Evolutionary conservation across 257 asterid genomes (phyloP), one percentile per base, ranked within the genome.

Genomic region (Salvia hispanica): DNA sequence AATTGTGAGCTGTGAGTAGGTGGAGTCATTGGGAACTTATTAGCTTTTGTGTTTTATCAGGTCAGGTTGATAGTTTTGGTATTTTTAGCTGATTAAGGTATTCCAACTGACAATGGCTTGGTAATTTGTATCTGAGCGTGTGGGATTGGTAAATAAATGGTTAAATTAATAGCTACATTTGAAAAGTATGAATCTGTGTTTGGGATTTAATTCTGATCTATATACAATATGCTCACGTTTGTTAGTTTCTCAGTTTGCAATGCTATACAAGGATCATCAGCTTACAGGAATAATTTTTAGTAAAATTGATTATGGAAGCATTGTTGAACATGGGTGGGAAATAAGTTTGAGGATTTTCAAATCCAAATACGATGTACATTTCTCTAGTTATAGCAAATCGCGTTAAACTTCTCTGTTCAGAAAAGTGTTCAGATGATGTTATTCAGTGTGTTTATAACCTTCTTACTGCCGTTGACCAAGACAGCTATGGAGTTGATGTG

Each of bases 41-140:
- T 37, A 3, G 7, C 5, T 6, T 36, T 16, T 53, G 33, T 15
- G 5, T 36, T 6, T 4, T 6, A 6, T 4, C 7, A 36, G 7
- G 40, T 36, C 7, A n/a, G 2, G 11, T 54, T 31, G 0, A 42
- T 12, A 3, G 8, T 10, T 14, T 48, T 33, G 7, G 62, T 64
- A 14, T 34, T 43, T 4, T 34, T n/a, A 2, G 42, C 9, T 55
- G 11, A 54, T 9, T 64, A 50, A 42, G 18, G 42, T 31, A 25
- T 40, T 47, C 16, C 31, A 56, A 55, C 36, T 60, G 60, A 44
- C 44, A 40, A 62, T 47, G 74, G 37, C 57, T 46, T 46, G n/a
- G 33, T 42, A 50, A 44, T 42, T 25, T 43, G 9, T 50, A 34
- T 40, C 11, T 56, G 37, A 62, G 14, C 45, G 64, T 36, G 6